These are phyloP conservation scores for Umbelopsis ramanniana DNA, from an alignment of 192 early-diverging fungal species.

Conservation along the genomic window DNA sequence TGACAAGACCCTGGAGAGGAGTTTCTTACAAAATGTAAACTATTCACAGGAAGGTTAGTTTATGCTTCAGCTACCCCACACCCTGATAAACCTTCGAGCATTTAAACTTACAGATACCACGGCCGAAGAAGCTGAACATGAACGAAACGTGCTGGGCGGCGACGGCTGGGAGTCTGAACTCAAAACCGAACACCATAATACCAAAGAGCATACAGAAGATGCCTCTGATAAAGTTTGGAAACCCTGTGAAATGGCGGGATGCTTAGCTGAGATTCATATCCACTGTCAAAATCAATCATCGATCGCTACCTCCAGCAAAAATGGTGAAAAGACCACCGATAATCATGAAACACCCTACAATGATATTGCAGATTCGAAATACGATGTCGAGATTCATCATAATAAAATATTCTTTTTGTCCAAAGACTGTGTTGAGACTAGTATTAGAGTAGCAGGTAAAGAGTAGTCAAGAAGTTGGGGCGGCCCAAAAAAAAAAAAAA, in stretches of 20 bases:
- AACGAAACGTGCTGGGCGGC: conserved; percentile 39
- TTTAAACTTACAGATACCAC: conserved; percentile 38
- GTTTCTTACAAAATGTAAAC: conserved; percentile 36
- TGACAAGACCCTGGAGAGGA: too few species aligned
- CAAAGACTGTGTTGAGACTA: background rate
- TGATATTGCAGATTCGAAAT: conserved; percentile 29
- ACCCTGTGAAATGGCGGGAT: conserved; percentile 19
- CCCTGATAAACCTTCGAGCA: background rate
- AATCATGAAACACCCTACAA: conserved; percentile 32
- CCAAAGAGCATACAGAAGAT: conserved; percentile 41
- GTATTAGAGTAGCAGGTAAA: background rate
- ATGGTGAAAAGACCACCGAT: conserved; percentile 33
- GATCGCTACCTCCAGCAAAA: conserved; percentile 35
- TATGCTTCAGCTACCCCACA: background rate
- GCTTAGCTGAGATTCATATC: too few species aligned
- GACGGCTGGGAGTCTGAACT: conserved; percentile 32
- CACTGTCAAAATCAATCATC: too few species aligned
- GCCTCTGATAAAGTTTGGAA: conserved; percentile 39
- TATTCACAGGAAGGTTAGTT: conserved; percentile 17
- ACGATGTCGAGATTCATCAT: conserved; percentile 17
- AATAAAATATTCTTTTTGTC: background rate
- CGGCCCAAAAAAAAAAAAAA: too few species aligned
- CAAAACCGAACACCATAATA: conserved; percentile 32
- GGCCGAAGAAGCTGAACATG: conserved; percentile 46
- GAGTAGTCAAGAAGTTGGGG: background rate